Evolutionary conservation across 2,329 filamentous ascomycete genomes (phyloP).

Genomic region (Cryphonectria nitschkei): DNA sequence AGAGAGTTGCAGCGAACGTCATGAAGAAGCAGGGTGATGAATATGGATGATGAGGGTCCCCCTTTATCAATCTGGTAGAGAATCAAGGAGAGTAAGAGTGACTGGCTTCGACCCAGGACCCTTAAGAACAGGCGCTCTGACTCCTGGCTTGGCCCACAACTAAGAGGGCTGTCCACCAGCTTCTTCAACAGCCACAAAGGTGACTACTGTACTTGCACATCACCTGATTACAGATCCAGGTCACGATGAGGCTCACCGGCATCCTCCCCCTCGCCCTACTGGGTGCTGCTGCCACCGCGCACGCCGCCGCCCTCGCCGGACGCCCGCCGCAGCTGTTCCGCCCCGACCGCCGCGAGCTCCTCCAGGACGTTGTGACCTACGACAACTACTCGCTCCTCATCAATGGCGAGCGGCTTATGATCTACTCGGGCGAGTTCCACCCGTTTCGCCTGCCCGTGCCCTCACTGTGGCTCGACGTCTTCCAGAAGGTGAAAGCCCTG

Average conservation of each 20-base stretch:
- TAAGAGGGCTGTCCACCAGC: not conserved
- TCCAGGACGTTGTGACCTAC: conserved; percentile 57
- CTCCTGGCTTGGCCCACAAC: not conserved
- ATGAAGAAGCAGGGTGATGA: not conserved
- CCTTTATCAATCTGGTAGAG: not conserved
- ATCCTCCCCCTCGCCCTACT: conserved; percentile 21
- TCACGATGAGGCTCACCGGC: conserved; percentile 25
- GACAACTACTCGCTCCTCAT: conserved; percentile 69
- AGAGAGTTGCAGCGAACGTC: not conserved
- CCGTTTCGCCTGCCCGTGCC: conserved; percentile 52
- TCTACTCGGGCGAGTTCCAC: conserved; percentile 71
- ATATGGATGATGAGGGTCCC: not conserved
- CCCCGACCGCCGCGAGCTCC: conserved; percentile 24
- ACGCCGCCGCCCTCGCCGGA: conserved; percentile 22
- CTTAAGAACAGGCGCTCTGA: not conserved
- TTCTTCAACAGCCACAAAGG: not conserved
- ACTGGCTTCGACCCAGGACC: not conserved
- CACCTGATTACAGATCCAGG: not conserved
- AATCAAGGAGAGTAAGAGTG: not conserved
- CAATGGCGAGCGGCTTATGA: conserved; percentile 66
- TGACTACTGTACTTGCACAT: no score
- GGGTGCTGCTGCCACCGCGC: conserved; percentile 9
- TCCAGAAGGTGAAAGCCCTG: conserved; percentile 75
- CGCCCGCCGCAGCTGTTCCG: conserved; percentile 21
- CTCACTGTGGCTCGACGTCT: conserved; percentile 62